phyloP scores from a whole-genome alignment of 1,284 basidiomycete species.

The Ceratobasidium sp. region DNA sequence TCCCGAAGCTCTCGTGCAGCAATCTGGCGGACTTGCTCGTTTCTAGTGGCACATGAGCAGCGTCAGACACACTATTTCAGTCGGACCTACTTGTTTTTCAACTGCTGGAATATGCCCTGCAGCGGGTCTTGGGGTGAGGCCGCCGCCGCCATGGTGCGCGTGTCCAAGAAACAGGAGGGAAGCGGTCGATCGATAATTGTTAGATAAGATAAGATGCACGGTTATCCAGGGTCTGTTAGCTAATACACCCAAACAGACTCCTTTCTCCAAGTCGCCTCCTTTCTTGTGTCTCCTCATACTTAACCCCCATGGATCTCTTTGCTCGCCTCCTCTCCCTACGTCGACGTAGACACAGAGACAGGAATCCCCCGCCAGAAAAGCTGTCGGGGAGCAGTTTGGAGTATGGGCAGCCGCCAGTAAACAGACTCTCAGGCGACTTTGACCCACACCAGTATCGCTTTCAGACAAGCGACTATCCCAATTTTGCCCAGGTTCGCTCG shows the following conservation, averaged over 20 bases:
- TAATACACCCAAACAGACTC: constrained; percentile 39
- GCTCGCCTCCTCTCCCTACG: constrained; percentile 37
- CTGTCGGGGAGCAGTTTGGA: constrained; percentile 34
- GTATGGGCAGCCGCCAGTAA: constrained; percentile 30
- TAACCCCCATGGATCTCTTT: constrained; percentile 39
- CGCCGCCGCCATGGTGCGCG: constrained; percentile 43
- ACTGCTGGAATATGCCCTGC: constrained; percentile 42
- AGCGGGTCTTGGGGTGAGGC: constrained; percentile 44
- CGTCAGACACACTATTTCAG: no score
- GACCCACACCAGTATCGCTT: constrained; percentile 38
- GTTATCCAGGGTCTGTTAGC: constrained; percentile 31
- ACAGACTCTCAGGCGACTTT: constrained; percentile 38
- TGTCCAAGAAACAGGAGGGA: constrained; percentile 17
- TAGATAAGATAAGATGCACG: constrained; percentile 42
- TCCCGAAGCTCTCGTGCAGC: constrained; percentile 46
- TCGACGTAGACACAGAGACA: constrained; percentile 13
- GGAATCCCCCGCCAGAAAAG: not conserved
- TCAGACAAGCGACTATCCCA: constrained; percentile 19
- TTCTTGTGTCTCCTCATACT: constrained; percentile 26
- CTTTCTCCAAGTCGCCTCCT: constrained; percentile 42
- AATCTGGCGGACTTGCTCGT: constrained; percentile 46
- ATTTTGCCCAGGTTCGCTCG: constrained; percentile 12
- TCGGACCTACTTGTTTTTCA: constrained; percentile 37
- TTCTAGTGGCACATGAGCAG: constrained; percentile 36
- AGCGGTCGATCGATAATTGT: constrained; percentile 10